Evolutionary conservation across 192 early-diverging fungal species (phyloP).

Genomic region (Coemansia sp.): DNA sequence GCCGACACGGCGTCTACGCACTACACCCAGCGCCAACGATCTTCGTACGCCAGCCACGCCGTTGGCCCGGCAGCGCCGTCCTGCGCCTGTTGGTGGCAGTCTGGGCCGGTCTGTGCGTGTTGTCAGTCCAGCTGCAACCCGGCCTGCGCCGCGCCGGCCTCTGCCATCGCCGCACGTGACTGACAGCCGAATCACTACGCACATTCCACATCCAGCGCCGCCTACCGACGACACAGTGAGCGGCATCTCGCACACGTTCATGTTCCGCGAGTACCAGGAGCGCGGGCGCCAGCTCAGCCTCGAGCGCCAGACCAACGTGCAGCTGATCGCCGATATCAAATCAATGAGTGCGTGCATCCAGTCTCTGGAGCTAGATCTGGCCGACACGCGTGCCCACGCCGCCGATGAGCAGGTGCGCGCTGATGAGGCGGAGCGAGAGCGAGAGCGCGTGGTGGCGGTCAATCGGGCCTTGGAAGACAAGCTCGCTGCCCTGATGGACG

Average conservation of each 20-base stretch:
- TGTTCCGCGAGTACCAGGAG: slow-evolving; percentile 7
- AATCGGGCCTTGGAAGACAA: slow-evolving; percentile 13
- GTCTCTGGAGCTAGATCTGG: slow-evolving; percentile 2
- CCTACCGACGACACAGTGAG: not conserved
- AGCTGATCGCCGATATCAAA: slow-evolving; percentile 22
- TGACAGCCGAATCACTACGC: slow-evolving; percentile 8
- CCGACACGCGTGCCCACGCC: not conserved
- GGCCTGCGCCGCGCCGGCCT: slow-evolving; percentile 6
- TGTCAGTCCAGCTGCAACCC: slow-evolving; percentile 2
- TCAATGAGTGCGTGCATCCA: slow-evolving; percentile 1
- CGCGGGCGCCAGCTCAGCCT: slow-evolving; percentile 10
- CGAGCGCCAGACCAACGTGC: slow-evolving; percentile 21
- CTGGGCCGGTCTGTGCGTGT: not conserved
- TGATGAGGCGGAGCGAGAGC: slow-evolving; percentile 2
- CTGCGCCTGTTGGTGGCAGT: not conserved
- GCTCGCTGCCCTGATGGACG: slow-evolving; percentile 8
- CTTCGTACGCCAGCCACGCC: slow-evolving; percentile 1
- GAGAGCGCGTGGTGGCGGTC: not conserved
- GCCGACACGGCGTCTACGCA: slow-evolving; percentile 6
- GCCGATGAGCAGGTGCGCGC: slow-evolving; percentile 14
- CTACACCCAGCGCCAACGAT: slow-evolving; percentile 4
- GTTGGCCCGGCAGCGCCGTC: not conserved
- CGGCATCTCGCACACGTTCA: not conserved
- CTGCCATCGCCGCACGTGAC: slow-evolving; percentile 16
- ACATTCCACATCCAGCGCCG: slow-evolving; percentile 22